Percentiles rank a stretch among this genome's conserved stretches.
These are phyloP conservation scores for Cynara cardunculus DNA, from an alignment of 129 eudicot genomes.

Conservation along the genomic window DNA sequence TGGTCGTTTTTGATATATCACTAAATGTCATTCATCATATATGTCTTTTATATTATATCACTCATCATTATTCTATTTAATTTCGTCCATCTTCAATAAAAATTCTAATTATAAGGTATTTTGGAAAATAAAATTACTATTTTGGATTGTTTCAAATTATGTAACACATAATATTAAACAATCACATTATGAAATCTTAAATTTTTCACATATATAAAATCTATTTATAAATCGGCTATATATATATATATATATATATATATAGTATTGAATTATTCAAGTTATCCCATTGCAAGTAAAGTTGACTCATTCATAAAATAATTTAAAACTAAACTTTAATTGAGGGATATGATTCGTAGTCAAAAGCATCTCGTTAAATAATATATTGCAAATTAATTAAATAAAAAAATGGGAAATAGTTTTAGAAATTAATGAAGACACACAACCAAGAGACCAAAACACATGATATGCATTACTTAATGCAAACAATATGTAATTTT, in stretches of 20 bases:
- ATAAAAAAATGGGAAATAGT: background rate
- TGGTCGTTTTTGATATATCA: background rate
- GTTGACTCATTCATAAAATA: background rate
- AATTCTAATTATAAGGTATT: background rate
- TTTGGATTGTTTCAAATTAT: no score
- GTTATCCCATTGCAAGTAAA: conserved; percentile 1
- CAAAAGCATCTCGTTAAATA: conserved; percentile 6
- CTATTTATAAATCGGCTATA: no score
- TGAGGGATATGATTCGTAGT: conserved; percentile 3
- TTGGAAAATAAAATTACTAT: no score
- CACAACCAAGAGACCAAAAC: conserved; percentile 1
- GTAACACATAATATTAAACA: background rate
- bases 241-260: no score
- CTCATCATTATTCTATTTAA: background rate
- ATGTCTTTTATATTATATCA: background rate
- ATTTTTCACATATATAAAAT: no score
- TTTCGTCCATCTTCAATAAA: no score
- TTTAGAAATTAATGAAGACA: background rate
- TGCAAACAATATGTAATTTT: no score
- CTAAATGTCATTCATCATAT: background rate
- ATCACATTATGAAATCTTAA: no score
- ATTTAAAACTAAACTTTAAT: background rate
- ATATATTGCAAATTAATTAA: background rate
- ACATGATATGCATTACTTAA: background rate
- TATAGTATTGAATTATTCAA: background rate